phyloP scores from a whole-genome alignment of 1,284 basidiomycete species.

The Phylloporus gajari region DNA sequence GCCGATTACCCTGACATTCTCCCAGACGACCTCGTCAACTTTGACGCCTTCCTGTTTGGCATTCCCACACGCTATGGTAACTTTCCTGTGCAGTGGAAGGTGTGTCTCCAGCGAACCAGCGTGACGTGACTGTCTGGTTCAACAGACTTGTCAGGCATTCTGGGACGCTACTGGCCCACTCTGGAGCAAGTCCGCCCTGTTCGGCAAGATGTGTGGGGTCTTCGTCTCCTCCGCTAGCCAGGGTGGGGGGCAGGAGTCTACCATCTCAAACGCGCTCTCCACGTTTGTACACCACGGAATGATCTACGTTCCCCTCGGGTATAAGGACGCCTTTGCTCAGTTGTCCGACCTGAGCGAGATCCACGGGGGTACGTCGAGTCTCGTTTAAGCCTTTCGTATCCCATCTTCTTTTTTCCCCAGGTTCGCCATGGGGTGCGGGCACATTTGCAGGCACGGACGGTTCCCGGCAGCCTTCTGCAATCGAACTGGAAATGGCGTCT shows the following conservation, averaged over 20 bases:
- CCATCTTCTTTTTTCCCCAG: slow-evolving; percentile 42
- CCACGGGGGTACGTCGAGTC: slow-evolving; percentile 69
- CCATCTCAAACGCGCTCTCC: slow-evolving; percentile 72
- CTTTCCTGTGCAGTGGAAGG: slow-evolving; percentile 79
- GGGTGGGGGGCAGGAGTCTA: slow-evolving; percentile 82
- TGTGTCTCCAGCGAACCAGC: slow-evolving; percentile 30
- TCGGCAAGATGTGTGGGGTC: slow-evolving; percentile 83
- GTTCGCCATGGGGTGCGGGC: slow-evolving; percentile 79
- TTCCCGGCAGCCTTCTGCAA: slow-evolving; percentile 66
- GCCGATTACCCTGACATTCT: slow-evolving; percentile 78
- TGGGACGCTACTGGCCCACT: slow-evolving; percentile 84
- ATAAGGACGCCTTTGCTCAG: slow-evolving; percentile 66
- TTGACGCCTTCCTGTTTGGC: slow-evolving; percentile 77
- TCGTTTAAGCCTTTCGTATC: not conserved
- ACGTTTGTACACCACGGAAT: slow-evolving; percentile 86
- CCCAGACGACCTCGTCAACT: slow-evolving; percentile 71
- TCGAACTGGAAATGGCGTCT: slow-evolving; percentile 73
- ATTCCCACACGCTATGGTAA: slow-evolving; percentile 83
- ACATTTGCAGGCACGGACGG: slow-evolving; percentile 74
- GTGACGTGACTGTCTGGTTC: slow-evolving; percentile 1
- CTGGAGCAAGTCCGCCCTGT: slow-evolving; percentile 78
- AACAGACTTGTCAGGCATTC: slow-evolving; percentile 62
- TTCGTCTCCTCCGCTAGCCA: slow-evolving; percentile 75
- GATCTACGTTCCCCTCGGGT: slow-evolving; percentile 84
- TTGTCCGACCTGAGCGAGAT: slow-evolving; percentile 70